Conservation (phyloP, 805 yeast genomes). For the Teunomyces barrocoloradensis region DNA sequence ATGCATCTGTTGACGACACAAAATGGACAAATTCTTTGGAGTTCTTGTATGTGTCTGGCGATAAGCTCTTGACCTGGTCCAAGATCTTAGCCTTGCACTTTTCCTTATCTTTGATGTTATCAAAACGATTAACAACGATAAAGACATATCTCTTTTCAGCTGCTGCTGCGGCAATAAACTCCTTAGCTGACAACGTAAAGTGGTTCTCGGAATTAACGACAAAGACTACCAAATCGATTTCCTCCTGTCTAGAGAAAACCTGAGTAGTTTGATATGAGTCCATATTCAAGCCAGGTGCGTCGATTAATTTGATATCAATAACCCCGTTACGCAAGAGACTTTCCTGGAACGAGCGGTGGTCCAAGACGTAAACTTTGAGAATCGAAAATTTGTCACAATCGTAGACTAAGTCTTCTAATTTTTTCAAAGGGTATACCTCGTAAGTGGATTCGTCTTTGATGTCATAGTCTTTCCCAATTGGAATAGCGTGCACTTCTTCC, state of each 20-base stretch:
- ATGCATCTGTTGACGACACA: constrained; percentile 62
- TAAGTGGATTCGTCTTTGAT: constrained; percentile 64
- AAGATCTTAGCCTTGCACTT: constrained; percentile 74
- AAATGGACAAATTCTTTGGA: constrained; percentile 92
- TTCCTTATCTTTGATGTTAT: constrained; percentile 75
- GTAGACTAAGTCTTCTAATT: constrained; percentile 67
- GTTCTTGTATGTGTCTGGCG: constrained; percentile 90
- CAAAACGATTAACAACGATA: constrained; percentile 91
- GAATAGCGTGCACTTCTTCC: constrained; percentile 94
- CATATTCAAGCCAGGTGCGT: constrained; percentile 95
- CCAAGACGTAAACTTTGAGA: constrained; percentile 79
- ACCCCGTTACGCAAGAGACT: constrained; percentile 85
- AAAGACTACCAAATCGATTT: constrained; percentile 92
- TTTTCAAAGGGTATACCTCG: constrained; percentile 49
- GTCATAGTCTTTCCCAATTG: constrained; percentile 51
- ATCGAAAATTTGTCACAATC: constrained; percentile 69
- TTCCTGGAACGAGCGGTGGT: constrained; percentile 61
- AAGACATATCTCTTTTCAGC: constrained; percentile 88
- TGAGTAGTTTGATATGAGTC: constrained; percentile 94
- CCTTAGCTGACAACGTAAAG: constrained; percentile 90
- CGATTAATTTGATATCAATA: constrained; percentile 87
- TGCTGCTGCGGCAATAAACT: constrained; percentile 86
- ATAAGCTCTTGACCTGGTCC: constrained; percentile 78
- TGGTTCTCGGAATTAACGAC: constrained; percentile 97
- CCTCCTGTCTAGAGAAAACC: constrained; percentile 93